Percentiles rank a stretch among this genome's conserved stretches.
Evolutionary conservation across 306 rosid species (phyloP).

Genomic region (Lagenaria siceraria): DNA sequence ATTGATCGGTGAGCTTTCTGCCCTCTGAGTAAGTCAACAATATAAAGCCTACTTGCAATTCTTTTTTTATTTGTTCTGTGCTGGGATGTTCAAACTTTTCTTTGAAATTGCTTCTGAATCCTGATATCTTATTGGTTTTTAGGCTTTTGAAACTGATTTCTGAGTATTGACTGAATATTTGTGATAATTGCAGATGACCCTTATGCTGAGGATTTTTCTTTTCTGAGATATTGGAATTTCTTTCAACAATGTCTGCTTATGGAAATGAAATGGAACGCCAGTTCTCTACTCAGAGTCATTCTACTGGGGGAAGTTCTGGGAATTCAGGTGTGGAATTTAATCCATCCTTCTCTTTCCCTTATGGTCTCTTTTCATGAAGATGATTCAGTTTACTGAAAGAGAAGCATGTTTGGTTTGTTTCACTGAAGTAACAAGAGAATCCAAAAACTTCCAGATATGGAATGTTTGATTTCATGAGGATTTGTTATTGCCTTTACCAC

Average conservation of each 20-base stretch:
- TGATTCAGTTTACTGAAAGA: not conserved
- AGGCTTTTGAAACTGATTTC: not conserved
- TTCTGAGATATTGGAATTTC: constrained; percentile 8
- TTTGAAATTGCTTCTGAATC: not conserved
- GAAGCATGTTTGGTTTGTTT: not conserved
- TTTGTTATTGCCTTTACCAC: not conserved
- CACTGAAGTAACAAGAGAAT: not conserved
- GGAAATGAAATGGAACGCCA: constrained; percentile 56
- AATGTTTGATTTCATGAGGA: not conserved
- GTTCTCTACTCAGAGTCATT: constrained; percentile 32
- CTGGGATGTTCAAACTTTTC: not conserved
- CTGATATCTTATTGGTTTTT: not conserved
- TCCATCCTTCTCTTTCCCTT: not conserved
- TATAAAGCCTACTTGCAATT: not conserved
- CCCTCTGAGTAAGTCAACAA: not conserved
- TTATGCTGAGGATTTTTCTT: constrained; percentile 3
- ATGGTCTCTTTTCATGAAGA: not conserved
- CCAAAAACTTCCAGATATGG: not conserved
- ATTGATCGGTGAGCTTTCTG: not conserved
- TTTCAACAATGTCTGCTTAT: constrained; percentile 46
- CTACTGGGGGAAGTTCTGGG: constrained; percentile 28
- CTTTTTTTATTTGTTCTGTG: not conserved
- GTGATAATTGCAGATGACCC: constrained; percentile 21
- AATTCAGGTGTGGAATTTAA: constrained; percentile 37
- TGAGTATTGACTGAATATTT: not conserved